Conservation (phyloP, 441 rosid genomes). For the Brassica hybrid region DNA sequence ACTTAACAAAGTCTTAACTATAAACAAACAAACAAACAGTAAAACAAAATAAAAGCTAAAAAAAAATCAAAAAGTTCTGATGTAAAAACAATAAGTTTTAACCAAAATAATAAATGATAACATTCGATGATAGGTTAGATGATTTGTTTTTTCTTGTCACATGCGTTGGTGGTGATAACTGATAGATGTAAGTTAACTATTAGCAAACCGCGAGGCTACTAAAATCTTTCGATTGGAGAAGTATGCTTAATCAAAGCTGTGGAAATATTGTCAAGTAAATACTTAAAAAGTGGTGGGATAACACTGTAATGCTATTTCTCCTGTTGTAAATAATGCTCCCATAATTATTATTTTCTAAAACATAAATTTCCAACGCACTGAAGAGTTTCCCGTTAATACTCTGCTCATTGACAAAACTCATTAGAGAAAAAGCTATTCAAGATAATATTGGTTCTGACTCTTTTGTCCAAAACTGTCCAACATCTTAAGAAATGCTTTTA, state of each 20-base stretch:
- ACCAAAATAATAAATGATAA: not conserved
- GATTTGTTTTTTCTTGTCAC: not conserved
- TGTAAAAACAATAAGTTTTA: not conserved
- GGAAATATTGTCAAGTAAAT: constrained; percentile 5
- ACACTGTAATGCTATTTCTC: not conserved
- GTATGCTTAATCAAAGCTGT: constrained; percentile 9
- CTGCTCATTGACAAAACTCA: constrained; percentile 32
- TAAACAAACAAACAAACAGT: not conserved
- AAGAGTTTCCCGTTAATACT: constrained; percentile 19
- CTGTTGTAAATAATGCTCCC: not conserved
- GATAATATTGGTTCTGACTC: constrained; percentile 20
- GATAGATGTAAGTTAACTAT: not conserved
- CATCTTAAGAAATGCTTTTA: constrained; percentile 1
- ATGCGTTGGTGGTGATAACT: not conserved
- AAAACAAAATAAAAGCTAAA: not conserved
- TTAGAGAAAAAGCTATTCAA: not conserved
- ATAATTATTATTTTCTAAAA: constrained; percentile 1
- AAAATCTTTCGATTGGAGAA: constrained; percentile 3
- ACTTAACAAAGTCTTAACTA: not conserved
- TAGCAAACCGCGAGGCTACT: not conserved
- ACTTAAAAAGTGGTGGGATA: not conserved
- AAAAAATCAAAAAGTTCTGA: not conserved
- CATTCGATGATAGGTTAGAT: not conserved
- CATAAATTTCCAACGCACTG: constrained; percentile 23
- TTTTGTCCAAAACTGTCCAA: constrained; percentile 23